These are phyloP conservation scores for Talaromyces funiculosus DNA, from an alignment of 2,329 filamentous ascomycete species.

Conservation along the genomic window DNA sequence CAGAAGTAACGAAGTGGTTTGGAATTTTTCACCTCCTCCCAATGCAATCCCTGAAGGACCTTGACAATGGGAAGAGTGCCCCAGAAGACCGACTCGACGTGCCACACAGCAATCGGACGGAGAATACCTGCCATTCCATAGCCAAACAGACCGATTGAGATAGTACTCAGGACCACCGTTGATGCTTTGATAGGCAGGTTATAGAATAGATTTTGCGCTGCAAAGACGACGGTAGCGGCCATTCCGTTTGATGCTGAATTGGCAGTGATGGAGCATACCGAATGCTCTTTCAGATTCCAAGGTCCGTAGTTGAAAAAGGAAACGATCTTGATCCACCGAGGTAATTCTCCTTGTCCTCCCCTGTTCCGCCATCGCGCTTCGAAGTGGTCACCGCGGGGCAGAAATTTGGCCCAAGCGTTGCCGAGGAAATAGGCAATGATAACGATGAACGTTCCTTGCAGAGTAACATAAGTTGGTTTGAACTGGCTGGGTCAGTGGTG, in stretches of 20 bases:
- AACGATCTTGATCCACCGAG: slow-evolving; percentile 37
- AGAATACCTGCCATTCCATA: slow-evolving; percentile 51
- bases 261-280: slow-evolving; percentile 50
- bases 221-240: slow-evolving; percentile 39
- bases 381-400: slow-evolving; percentile 50
- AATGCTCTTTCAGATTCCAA: slow-evolving; percentile 54
- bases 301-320: slow-evolving; percentile 48
- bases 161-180: slow-evolving; percentile 46
- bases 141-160: slow-evolving; percentile 53
- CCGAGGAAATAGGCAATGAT: slow-evolving; percentile 54
- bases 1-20: slow-evolving; percentile 51
- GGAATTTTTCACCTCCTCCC: slow-evolving; percentile 46
- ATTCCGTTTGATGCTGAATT: slow-evolving; percentile 49
- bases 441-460: slow-evolving; percentile 53
- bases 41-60: slow-evolving; percentile 51
- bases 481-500: slow-evolving; percentile 35
- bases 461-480: slow-evolving; percentile 47
- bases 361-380: slow-evolving; percentile 45
- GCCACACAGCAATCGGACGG: slow-evolving; percentile 52
- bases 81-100: slow-evolving; percentile 55
- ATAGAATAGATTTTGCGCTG: slow-evolving; percentile 50
- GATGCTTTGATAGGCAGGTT: slow-evolving; percentile 41
- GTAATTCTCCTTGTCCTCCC: slow-evolving; percentile 39
- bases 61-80: slow-evolving; percentile 49
- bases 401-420: slow-evolving; percentile 42